Evolutionary conservation across 768 basidiomycete species (phyloP).

Genomic region (Lactarius quietus): DNA sequence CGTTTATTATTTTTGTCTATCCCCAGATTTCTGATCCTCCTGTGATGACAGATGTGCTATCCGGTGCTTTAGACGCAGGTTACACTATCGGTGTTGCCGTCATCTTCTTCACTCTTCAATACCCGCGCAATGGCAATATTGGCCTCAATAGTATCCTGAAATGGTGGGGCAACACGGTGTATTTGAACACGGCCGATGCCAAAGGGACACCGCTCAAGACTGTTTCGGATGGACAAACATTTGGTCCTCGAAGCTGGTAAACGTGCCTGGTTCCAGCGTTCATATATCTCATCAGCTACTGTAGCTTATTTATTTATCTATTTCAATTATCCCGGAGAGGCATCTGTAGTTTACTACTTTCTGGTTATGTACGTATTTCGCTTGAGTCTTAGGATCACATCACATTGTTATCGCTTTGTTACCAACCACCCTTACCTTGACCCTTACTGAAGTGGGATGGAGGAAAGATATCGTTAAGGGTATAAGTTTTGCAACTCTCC

Average conservation of each 20-base stretch:
- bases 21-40: conserved; percentile 27
- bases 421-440: too few relatives aligned
- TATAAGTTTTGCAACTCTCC: background rate
- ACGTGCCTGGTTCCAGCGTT: background rate
- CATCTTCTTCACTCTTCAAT: conserved; percentile 62
- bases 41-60: conserved; percentile 48
- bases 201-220: too few relatives aligned
- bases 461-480: background rate
- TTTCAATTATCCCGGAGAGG: too few relatives aligned
- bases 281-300: background rate
- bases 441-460: background rate
- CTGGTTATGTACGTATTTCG: background rate
- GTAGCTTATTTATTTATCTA: background rate
- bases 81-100: conserved; percentile 52
- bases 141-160: too few relatives aligned
- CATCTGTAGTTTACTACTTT: too few relatives aligned
- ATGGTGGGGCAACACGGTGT: too few relatives aligned
- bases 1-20: conserved; percentile 29
- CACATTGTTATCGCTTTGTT: background rate
- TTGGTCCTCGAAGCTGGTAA: background rate
- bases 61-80: conserved; percentile 68
- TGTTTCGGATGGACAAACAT: too few relatives aligned
- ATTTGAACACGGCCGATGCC: too few relatives aligned
- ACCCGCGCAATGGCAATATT: conserved; percentile 49
- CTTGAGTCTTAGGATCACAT: background rate